Evolutionary conservation across 1,139 yeast species (phyloP), one percentile per base, ranked within the genome.

Genomic region (Blastobotrys buckinghamii): DNA sequence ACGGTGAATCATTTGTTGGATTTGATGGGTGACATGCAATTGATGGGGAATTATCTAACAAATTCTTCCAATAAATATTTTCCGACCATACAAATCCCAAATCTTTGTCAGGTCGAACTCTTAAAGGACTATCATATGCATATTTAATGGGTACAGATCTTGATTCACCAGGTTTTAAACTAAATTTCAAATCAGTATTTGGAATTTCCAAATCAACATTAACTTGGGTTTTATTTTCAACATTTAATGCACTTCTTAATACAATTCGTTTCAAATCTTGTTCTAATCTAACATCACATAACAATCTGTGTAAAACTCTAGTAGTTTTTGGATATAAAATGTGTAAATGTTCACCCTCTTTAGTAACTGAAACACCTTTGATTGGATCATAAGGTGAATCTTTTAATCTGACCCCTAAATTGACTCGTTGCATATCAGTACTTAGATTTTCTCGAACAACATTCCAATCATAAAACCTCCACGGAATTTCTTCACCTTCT

Each of bases 401-500:
- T 3, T 77, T 44, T 16, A 88, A 65, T 39, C 74, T 74, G 17
- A 89, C 74, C 0, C 84, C 90, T 39, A 90, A 67, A 1, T 75
- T 71, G 39, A 81, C 83, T 20, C 72, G 73, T 24, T 76, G 78
- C 44, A 76, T 78, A 54, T 84, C 84, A 1, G 86, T 79, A 54
- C 80, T 82, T 50, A 89, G 70, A 51, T 82, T 81, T 60, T 92
- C 96, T 64, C 98, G 81, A 19, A 89, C 79, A 32, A 76, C 76
- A 54, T 86, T 76, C 97, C 97, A 92, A 61, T 92, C 96, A 60
- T 90, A 95, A 70, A 94, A 94, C 39, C 92, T 82, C 97, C 97
- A 94, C 0, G 90, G 84, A 10, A 79, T 67, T 7, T 69, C 68
- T 6, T 76, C 77, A 2, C 78, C 76, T 40, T 81, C 75, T 42